Evolutionary conservation across 331 rosid species (phyloP), one percentile per base, ranked within the genome.

Genomic region (Rosa hybrid): DNA sequence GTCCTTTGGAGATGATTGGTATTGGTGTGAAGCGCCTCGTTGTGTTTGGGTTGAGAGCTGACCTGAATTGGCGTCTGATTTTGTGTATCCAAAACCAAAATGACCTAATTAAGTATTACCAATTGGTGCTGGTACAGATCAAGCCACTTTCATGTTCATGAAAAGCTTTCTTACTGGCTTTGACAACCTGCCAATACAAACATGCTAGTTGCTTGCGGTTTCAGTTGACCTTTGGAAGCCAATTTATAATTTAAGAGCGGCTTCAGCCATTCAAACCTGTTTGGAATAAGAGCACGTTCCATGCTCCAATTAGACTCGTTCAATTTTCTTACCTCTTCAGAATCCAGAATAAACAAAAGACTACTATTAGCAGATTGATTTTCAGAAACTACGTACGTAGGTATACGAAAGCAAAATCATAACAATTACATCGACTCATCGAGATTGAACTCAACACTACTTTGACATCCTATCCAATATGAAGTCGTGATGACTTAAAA

Each of bases 11-110:
- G 21, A 17, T 34, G 45, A 6, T 18, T 30, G 4, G 39, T 34
- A 34, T 34, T 34, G 0, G 39, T 34, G 39, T 34, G 39, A 34
- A 65, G 11, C 4, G 34, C 2, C 62, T 54, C 21, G 34, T 59
- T 21, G 5, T 25, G 23, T n/a, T 59, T n/a, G 8, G 13, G 41
- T n/a, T n/a, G 65, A 59, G 65, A 59, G 49, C 72, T 68, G 71
- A 17, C 46, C 46, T 34, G 65, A 57, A n/a, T 59, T 63, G 69
- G 70, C 69, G n/a, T 34, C 70, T 65, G 45, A 6, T 64, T 64
- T 30, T 64, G 45, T 64, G 69, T 63, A 63, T 63, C 69, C 25
- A 67, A 67, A 67, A 7, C 21, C 21, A 67, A 67, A 39, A 34
- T 34, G 39, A 34, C 39, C 39, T 2, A 12, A 39, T 68, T 39